A percentile compares a stretch with the other conserved stretches of the same genome.
Conservation (phyloP, 345 rosid species). For the Gossypium australe region DNA sequence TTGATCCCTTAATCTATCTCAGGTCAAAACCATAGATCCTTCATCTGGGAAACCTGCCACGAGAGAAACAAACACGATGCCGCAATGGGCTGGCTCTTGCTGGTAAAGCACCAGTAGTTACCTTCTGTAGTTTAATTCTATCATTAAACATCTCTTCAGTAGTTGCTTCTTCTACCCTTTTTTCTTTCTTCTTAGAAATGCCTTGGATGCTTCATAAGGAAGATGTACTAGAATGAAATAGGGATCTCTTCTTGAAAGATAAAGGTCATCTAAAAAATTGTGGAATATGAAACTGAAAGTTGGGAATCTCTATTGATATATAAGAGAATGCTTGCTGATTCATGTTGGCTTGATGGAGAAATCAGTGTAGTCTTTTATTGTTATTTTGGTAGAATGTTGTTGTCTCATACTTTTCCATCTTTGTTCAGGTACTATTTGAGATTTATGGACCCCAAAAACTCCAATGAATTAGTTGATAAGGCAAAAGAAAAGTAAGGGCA, state of each 20-base stretch:
- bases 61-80: constrained; percentile 98
- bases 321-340: not conserved
- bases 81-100: constrained; percentile 99
- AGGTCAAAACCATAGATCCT: constrained; percentile 63
- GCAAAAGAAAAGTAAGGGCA: constrained; percentile 65
- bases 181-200: constrained; percentile 2
- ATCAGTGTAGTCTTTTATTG: not conserved
- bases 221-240: not conserved
- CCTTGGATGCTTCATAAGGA: not conserved
- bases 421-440: constrained; percentile 87
- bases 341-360: not conserved
- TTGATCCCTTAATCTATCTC: constrained; percentile 17
- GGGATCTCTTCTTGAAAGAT: not conserved
- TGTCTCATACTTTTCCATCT: constrained; percentile 11
- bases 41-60: constrained; percentile 65
- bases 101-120: constrained; percentile 41
- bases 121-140: not conserved
- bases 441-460: constrained; percentile 86
- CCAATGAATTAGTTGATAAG: constrained; percentile 66
- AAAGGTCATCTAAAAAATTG: not conserved
- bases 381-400: not conserved
- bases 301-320: not conserved
- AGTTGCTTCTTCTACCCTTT: not conserved
- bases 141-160: not conserved
- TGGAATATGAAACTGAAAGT: constrained; percentile 6